These are phyloP conservation scores for Gossypium longicalyx DNA, from an alignment of 345 rosid species.

Conservation along the genomic window DNA sequence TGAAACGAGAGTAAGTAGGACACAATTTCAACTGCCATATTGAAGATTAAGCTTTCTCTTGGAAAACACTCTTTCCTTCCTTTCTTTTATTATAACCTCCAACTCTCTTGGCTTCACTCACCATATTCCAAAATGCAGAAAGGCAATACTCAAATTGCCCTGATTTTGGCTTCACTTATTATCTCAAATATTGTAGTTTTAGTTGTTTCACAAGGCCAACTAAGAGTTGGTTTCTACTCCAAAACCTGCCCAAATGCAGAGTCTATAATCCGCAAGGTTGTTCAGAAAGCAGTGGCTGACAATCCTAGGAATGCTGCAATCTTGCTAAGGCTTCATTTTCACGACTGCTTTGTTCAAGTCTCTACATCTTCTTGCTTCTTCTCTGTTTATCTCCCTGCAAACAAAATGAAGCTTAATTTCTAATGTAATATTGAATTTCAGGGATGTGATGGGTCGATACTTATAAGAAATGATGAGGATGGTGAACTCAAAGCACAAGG, in stretches of 20 bases:
- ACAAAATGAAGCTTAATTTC: neutral
- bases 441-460: conserved; percentile 73
- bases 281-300: conserved; percentile 22
- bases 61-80: neutral
- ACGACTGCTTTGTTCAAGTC: conserved; percentile 71
- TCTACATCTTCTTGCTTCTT: neutral
- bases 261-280: conserved; percentile 32
- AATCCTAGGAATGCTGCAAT: conserved; percentile 42
- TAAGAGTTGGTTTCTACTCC: conserved; percentile 50
- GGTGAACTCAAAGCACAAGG: conserved; percentile 38
- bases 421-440: neutral
- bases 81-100: neutral
- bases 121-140: conserved; percentile 10
- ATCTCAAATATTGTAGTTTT: neutral
- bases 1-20: neutral
- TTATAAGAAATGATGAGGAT: conserved; percentile 29
- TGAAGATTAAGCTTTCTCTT: conserved; percentile 4
- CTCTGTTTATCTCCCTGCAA: neutral
- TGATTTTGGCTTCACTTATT: conserved; percentile 14
- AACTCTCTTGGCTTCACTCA: neutral
- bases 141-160: neutral
- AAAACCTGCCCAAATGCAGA: conserved; percentile 50
- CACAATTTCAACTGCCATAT: neutral
- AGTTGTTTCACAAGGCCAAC: conserved; percentile 29
- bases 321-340: conserved; percentile 58